Base-by-base conservation (phyloP, 2,329 filamentous ascomycete genomes). In the Microcyclospora pomicola region DNA sequence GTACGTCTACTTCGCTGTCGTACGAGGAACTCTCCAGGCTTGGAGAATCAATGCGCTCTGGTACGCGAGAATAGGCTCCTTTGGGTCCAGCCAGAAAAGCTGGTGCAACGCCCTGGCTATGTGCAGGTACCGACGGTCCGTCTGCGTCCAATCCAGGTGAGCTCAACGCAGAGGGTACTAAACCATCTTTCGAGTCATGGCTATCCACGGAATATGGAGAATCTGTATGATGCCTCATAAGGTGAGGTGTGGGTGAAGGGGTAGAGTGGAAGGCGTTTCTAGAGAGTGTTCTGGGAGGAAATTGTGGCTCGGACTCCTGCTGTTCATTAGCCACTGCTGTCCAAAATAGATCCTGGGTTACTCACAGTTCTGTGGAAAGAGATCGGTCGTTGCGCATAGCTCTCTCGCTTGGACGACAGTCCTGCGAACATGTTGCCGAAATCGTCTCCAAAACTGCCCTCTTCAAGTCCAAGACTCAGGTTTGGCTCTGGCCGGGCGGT, bases 391-490 rank as follows among this genome's bases (percentile, higher is more conserved):
- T 31, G 34, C 15, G 38, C 19, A 24, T 5, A 24, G 19, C 19
- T 24, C 19, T 24, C 19, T 24, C 19, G 19, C 19, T 24, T 24
- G 19, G 19, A 24, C 19, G 19, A 24, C 19, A 24, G 19, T 30
- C 47, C 51, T 24, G 51, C 49, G 38, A 61, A 60, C 54, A 61
- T 59, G 48, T 51, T 55, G 38, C 55, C 51, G 44, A 58, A 57
- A 31, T 55, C 50, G 33, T 55, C 55, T 31, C 36, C 34, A 43
- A 59, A 58, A 35, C 55, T 54, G 5, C 50, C 42, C 14, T 31
- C 30, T 31, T n/a, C 30, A 31, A 43, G 39, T 27, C 46, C 50
- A 10, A 60, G 42, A 29, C 36, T 51, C 33, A 55, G 43, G 28
- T 57, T 50, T 10, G 51, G 44, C 19, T 55, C 51, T 9, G 48